Evolutionary conservation across 176 grass and related monocot genomes (phyloP).

Genomic region (Areca catechu): DNA sequence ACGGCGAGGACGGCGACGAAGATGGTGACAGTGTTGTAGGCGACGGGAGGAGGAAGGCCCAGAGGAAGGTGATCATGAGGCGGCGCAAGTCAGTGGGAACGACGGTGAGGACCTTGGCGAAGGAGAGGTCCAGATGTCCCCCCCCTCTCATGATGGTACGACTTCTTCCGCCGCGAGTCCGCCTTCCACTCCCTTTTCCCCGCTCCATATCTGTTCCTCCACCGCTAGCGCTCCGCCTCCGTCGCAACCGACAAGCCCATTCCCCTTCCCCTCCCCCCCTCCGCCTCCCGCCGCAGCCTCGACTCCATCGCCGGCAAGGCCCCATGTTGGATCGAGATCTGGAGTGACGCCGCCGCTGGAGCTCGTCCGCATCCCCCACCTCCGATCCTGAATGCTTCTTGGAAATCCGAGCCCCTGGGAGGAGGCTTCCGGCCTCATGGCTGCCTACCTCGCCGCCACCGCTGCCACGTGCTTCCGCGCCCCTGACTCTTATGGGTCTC

Average conservation of each 20-base stretch:
- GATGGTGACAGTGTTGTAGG: constrained; percentile 35
- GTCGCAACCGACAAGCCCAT: constrained; percentile 2
- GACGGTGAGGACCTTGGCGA: constrained; percentile 70
- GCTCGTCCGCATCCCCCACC: neutral
- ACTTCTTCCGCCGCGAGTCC: constrained; percentile 62
- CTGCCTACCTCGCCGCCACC: too few species aligned
- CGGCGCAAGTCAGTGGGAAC: constrained; percentile 82
- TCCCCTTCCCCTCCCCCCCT: constrained; percentile 12
- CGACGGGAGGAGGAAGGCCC: constrained; percentile 71
- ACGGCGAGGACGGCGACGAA: constrained; percentile 28
- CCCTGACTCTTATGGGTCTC: too few species aligned
- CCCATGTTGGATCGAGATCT: constrained; percentile 83
- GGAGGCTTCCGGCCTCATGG: constrained; percentile 22
- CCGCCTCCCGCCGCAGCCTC: constrained; percentile 41
- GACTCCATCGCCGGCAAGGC: constrained; percentile 62
- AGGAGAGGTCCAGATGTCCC: constrained; percentile 70
- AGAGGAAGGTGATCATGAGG: constrained; percentile 69
- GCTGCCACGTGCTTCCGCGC: too few species aligned
- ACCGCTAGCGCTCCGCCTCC: constrained; percentile 42
- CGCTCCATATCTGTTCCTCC: constrained; percentile 23
- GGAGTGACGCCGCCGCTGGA: constrained; percentile 39
- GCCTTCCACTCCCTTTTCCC: constrained; percentile 26
- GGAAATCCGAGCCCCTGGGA: constrained; percentile 4
- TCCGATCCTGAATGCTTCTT: constrained; percentile 20
- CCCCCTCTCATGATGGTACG: too few species aligned